A percentile compares a stretch with the other conserved stretches of the same genome.
phyloP scores from a whole-genome alignment of 208 protist species.

The Acanthamoeba culbertsoni region DNA sequence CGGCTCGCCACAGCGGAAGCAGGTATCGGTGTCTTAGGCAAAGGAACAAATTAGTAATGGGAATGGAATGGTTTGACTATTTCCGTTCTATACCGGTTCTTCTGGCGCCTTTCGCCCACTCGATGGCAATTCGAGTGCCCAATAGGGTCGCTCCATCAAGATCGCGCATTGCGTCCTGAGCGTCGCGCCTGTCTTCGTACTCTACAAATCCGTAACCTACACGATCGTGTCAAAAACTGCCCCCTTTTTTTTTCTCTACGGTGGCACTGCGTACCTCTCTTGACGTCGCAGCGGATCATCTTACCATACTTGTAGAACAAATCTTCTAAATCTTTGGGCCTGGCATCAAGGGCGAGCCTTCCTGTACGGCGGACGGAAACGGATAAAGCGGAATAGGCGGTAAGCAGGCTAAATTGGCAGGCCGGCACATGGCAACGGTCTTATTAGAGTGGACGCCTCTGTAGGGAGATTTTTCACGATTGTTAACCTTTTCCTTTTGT shows the following conservation, averaged over 20 bases:
- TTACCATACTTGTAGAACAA: slow-evolving; percentile 61
- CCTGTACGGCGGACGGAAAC: slow-evolving; percentile 21
- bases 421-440: background rate
- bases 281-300: slow-evolving; percentile 52
- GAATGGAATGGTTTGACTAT: background rate
- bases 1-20: slow-evolving; percentile 44
- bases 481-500: background rate
- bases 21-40: slow-evolving; percentile 8
- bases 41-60: background rate
- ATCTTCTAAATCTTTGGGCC: slow-evolving; percentile 45
- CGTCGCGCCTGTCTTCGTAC: slow-evolving; percentile 59
- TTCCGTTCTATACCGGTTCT: background rate
- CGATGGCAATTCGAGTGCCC: slow-evolving; percentile 22
- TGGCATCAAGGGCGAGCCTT: background rate
- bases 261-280: background rate
- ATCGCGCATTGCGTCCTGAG: slow-evolving; percentile 50
- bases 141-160: background rate
- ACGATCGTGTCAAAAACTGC: too few species aligned
- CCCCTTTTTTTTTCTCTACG: too few species aligned
- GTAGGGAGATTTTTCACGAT: background rate
- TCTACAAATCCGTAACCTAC: slow-evolving; percentile 50
- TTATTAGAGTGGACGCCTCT: background rate
- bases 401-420: slow-evolving; percentile 20
- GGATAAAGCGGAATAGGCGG: slow-evolving; percentile 15
- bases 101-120: slow-evolving; percentile 57